These are phyloP conservation scores for Colletotrichum theobromicola DNA, from an alignment of 2,329 filamentous ascomycete species.

Conservation along the genomic window DNA sequence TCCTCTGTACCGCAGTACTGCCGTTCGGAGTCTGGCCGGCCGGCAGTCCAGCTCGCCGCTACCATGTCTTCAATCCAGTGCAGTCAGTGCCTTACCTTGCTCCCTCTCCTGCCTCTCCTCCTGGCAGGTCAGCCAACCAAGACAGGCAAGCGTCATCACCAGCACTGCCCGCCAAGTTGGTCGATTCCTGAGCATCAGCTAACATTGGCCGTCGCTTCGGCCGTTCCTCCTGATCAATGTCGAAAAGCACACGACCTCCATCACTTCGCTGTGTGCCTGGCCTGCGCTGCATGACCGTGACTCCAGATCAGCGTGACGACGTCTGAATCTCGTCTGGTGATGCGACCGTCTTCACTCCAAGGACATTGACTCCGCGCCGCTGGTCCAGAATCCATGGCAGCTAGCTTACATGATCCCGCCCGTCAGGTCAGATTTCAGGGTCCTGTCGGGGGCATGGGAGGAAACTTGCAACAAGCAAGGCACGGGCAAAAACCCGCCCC, in stretches of 20 bases:
- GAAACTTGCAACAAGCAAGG: slow-evolving; percentile 19
- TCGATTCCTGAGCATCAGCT: background rate
- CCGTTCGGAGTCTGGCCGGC: slow-evolving; percentile 19
- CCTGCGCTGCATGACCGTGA: background rate
- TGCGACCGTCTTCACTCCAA: background rate
- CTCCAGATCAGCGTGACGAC: background rate
- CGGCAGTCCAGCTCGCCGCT: slow-evolving; percentile 1
- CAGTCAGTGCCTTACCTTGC: background rate
- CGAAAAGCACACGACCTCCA: background rate
- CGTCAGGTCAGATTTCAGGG: slow-evolving; percentile 17
- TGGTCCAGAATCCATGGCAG: background rate
- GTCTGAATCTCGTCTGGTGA: background rate
- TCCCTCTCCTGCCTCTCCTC: background rate
- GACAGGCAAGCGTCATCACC: slow-evolving; percentile 1
- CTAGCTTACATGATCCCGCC: slow-evolving; percentile 5
- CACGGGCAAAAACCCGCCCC: slow-evolving; percentile 13
- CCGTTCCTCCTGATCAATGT: background rate
- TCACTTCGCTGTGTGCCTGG: background rate
- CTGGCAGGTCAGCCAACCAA: background rate
- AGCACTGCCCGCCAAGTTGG: background rate
- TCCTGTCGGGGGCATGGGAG: slow-evolving; percentile 15
- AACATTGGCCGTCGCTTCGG: background rate
- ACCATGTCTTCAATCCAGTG: background rate
- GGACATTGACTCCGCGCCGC: background rate
- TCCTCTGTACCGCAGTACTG: background rate